Evolutionary conservation across 2,329 filamentous ascomycete genomes (phyloP).

Genomic region (Leptosphaerulina australis): DNA sequence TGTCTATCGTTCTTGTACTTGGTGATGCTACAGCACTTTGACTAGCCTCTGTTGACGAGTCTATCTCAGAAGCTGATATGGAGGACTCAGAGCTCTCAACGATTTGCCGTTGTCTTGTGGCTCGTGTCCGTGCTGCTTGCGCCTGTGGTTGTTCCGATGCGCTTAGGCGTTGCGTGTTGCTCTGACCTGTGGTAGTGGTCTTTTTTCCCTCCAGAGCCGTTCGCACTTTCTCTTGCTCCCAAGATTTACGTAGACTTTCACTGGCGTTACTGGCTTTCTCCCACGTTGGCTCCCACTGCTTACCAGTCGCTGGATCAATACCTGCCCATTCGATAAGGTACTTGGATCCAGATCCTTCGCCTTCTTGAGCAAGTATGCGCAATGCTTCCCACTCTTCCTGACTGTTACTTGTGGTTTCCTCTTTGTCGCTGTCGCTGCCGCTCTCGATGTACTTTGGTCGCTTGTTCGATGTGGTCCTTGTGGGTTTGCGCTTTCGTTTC

Average conservation of each 20-base stretch:
- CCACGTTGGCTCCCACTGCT: slow-evolving; percentile 60
- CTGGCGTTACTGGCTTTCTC: slow-evolving; percentile 50
- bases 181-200: background rate
- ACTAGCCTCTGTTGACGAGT: background rate
- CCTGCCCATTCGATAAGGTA: slow-evolving; percentile 65
- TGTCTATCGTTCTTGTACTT: background rate
- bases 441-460: slow-evolving; percentile 23
- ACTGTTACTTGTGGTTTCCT: background rate
- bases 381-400: slow-evolving; percentile 20
- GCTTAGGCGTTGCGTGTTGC: background rate
- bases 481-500: slow-evolving; percentile 31
- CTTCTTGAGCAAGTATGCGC: slow-evolving; percentile 25
- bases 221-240: slow-evolving; percentile 16
- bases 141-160: background rate
- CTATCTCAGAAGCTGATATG: background rate
- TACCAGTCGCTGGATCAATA: slow-evolving; percentile 55
- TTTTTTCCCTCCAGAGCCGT: slow-evolving; percentile 2
- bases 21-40: background rate
- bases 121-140: slow-evolving; percentile 1
- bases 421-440: background rate
- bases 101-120: background rate
- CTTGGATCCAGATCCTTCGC: slow-evolving; percentile 30
- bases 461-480: slow-evolving; percentile 24
- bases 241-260: slow-evolving; percentile 43
- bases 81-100: slow-evolving; percentile 1